Percentiles rank a stretch among this genome's conserved stretches.
Conservation (phyloP, 208 protist species). For the Wallacemonas collosoma region DNA sequence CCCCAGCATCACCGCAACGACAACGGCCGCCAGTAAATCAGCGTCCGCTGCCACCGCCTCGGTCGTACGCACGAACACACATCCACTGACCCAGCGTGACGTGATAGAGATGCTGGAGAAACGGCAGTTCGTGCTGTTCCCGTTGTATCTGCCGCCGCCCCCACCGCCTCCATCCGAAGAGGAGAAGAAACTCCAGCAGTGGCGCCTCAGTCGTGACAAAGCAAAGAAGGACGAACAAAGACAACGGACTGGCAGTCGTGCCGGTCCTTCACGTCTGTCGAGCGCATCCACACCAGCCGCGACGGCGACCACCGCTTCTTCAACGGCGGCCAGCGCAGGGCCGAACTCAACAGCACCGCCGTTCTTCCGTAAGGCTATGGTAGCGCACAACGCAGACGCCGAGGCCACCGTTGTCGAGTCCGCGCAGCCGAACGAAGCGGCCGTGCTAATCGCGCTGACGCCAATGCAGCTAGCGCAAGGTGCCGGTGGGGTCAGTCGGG, state of each 20-base stretch:
- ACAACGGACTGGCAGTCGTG: background rate
- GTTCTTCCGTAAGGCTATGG: conserved; percentile 29
- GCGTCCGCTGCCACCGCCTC: background rate
- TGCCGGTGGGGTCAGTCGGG: conserved; percentile 18
- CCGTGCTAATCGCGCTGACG: conserved; percentile 70
- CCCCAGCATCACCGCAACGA: background rate
- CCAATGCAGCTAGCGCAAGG: conserved; percentile 64
- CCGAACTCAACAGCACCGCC: background rate
- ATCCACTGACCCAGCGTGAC: conserved; percentile 37
- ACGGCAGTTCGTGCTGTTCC: conserved; percentile 49
- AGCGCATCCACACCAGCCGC: background rate
- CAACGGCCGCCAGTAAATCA: background rate
- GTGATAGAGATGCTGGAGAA: conserved; percentile 43
- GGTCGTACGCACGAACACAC: conserved; percentile 1
- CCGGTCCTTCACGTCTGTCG: background rate
- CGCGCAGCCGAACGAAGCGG: conserved; percentile 36
- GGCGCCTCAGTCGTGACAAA: background rate
- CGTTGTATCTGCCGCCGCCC: conserved; percentile 37
- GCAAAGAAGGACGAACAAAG: background rate
- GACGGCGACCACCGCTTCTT: background rate
- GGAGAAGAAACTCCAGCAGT: conserved; percentile 13
- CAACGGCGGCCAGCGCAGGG: background rate
- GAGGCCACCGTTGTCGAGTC: conserved; percentile 31
- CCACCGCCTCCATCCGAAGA: conserved; percentile 4
- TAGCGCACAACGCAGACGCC: conserved; percentile 33